Base-by-base conservation (phyloP, 23 red algal genomes). In the Chondrus crispus region DNA sequence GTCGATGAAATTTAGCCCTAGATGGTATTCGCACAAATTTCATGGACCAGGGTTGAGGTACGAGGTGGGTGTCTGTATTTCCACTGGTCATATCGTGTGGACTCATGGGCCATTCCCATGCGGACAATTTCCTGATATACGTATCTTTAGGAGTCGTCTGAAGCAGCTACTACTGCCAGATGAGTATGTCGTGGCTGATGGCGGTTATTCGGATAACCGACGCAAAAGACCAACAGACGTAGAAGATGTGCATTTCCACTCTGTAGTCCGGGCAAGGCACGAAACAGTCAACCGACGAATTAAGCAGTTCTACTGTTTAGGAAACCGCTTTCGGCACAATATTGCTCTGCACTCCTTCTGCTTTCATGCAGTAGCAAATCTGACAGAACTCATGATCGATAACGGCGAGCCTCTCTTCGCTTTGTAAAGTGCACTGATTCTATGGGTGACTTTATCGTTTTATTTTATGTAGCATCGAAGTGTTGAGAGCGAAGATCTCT, bases 1-100 rank as follows among this genome's bases (percentile, higher is more conserved):
- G 52, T 55, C 48, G 29, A 45, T 41, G 39, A 3, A 11, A 19
- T 85, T 68, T 26, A 42, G 33, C 37, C 35, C 81, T 36, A 30
- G 18, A 20, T 85, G 81, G 48, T 85, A 63, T 85, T 62, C 30
- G 35, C 52, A 85, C 37, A 85, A 62, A 20, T 85, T 85, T 85
- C 3, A 63, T 63, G 81, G 51, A n/a, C 18, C 48, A 3, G 52
- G 26, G 2, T 13, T 85, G 24, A 49, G 81, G 12, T 69, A 69
- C 37, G 81, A 85, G 26, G n/a, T 85, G 7, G 32, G 81, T n/a
- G 66, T 85, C 41, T 63, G 13, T 14, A 62, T 85, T 39, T 85
- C 20, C 66, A 52, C n/a, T 76, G 71, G 71, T n/a, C 71, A 76
- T 48, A 76, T 76, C 19, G 26, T 76, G 37, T 76, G 71, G 81